Base-by-base conservation (phyloP, 106 monocot genomes). In the Vanilla planifolia region DNA sequence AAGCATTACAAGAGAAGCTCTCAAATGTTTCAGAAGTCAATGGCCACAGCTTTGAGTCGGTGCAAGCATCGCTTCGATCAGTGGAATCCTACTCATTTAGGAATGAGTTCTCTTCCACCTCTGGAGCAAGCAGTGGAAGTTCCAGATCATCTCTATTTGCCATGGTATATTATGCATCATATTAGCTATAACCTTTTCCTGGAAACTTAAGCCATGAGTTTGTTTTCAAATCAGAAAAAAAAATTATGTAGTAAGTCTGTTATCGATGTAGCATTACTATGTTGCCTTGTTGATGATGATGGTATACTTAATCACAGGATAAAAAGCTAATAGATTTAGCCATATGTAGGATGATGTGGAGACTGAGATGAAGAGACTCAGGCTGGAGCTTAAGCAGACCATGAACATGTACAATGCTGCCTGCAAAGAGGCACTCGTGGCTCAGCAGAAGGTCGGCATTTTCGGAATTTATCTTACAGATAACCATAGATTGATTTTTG, bases 391-490 rank as follows among this genome's bases (percentile, higher is more conserved):
- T 6, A 75, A 66, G 66, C 80, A 80, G 25, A 80, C 80, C 8
- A 80, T 75, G 80, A 66, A 80, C 61, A 75, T 75, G 74, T 80
- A 80, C 46, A 75, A 66, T 43, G 55, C 65, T 11, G 80, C 80
- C 15, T 80, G 80, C 75, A 80, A 51, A 62, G 79, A 80, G 58
- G 70, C 80, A 55, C 52, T 80, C n/a, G 48, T 71, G 19, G 74
- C 68, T 13, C 74, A 80, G 40, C 70, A 80, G 44, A 70, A 71
- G 70, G 75, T 71, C 64, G 40, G 14, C 3, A 40, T 43, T 13
- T 34, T 35, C 8, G 19, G 19, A 19, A 64, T 2, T 24, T 2
- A 17, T 4, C 22, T 60, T 10, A 10, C 2, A 64, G n/a, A 11
- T 34, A 17, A 15, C 16, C 33, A 22, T 20, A 47, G 44, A 2